Evolutionary conservation across 2,329 filamentous ascomycete genomes (phyloP), one percentile per base, ranked within the genome.

Genomic region (Aspergillus costaricaensis): DNA sequence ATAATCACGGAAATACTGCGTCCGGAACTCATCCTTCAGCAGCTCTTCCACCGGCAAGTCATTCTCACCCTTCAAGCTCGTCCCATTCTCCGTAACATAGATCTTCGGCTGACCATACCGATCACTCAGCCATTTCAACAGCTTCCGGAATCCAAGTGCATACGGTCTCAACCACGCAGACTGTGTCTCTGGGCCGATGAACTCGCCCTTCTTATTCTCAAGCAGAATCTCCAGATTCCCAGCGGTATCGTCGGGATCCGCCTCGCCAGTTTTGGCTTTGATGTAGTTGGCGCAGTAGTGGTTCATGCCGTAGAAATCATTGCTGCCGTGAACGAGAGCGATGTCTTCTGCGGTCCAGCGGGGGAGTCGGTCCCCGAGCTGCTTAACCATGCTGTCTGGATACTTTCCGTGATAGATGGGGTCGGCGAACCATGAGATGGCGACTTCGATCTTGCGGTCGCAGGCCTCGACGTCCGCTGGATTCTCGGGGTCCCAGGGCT

Each of bases 271-370:
- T 71, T 86, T 86, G 78, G 93, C 88, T 75, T 87, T 88, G 79
- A 96, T 88, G 79, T 91, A 96, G 82, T 95, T 91, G 72, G 91
- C 89, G 54, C 91, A 93, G 82, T 96, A 96, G 82, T 92, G 90
- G 82, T 96, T 96, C 91, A 94, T 94, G 75, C 91, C 92, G 77
- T 96, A 96, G 78, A 96, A 96, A 81, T 96, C 92, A 76, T 95
- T 95, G 73, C 88, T 91, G n/a, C 90, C 91, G 70, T 89, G 83
- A 49, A 96, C 87, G n/a, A 95, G 81, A 2, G 85, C 85, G 23
- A 81, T 76, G 72, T 96, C 91, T 66, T 91, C 89, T 0, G 83
- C 76, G 0, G 89, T 92, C 75, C 91, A 95, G 48, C 82, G 80
- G 5, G 92, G 92, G 51, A 96, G 83, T 14, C 91, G 86, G 72